Conservation (phyloP, 805 yeast species). For the Ogataea thermomethanolica region DNA sequence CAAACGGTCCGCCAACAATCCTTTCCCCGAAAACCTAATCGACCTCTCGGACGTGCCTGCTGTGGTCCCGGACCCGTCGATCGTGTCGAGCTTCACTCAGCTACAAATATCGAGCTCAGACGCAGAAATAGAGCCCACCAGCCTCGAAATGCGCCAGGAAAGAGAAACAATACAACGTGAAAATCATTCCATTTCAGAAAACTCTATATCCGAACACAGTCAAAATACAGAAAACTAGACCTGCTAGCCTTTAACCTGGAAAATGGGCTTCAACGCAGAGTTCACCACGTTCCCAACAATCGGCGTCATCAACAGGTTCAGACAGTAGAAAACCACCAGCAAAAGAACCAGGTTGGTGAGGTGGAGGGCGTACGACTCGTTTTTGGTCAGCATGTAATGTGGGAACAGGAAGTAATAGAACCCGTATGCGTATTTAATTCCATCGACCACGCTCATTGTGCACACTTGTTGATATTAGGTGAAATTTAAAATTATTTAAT, state of each 20-base stretch:
- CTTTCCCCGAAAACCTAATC: conserved; percentile 25
- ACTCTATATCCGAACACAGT: neutral
- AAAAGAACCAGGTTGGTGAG: conserved; percentile 13
- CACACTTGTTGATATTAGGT: neutral
- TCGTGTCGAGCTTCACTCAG: neutral
- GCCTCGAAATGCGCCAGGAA: neutral
- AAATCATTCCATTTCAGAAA: neutral
- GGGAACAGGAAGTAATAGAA: conserved; percentile 45
- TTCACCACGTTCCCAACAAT: conserved; percentile 9
- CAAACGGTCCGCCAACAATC: conserved; percentile 26
- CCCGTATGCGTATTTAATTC: conserved; percentile 19
- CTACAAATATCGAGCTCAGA: conserved; percentile 12
- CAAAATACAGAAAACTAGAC: conserved; percentile 1
- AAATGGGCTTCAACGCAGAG: neutral
- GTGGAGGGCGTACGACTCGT: conserved; percentile 35
- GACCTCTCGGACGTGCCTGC: conserved; percentile 9
- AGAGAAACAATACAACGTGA: neutral
- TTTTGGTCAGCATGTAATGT: conserved; percentile 45
- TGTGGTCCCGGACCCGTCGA: neutral
- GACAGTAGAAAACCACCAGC: conserved; percentile 14
- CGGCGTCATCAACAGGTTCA: conserved; percentile 14
- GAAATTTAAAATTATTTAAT: neutral
- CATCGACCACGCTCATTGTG: conserved; percentile 10
- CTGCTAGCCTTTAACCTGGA: conserved; percentile 3
- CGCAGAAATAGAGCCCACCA: neutral